phyloP scores from a whole-genome alignment of 495 filamentous ascomycete species.

The Talaromyces adpressus region DNA sequence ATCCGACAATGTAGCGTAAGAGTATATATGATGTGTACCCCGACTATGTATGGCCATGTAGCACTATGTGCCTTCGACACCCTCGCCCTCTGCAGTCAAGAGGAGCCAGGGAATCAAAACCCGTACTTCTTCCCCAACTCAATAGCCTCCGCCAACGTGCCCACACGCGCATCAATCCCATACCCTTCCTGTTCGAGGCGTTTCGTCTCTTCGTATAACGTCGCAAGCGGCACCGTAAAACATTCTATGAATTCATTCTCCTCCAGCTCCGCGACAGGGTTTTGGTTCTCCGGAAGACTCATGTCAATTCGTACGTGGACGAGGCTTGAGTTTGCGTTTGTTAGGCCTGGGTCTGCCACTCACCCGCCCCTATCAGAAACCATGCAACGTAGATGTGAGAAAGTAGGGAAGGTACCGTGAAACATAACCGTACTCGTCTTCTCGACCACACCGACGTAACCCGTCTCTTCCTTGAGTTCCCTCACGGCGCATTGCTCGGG shows the following conservation, averaged over 20 bases:
- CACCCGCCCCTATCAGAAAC: not conserved
- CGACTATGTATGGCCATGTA: no score
- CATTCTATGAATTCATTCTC: constrained; percentile 89
- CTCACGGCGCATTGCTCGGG: constrained; percentile 72
- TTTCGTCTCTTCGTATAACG: constrained; percentile 61
- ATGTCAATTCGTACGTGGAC: constrained; percentile 77
- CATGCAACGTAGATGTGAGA: not conserved
- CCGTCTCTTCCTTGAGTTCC: constrained; percentile 93
- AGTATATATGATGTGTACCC: no score
- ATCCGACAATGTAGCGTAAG: no score
- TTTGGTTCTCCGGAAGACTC: constrained; percentile 59
- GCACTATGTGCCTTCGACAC: not conserved
- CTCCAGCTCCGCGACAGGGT: constrained; percentile 68
- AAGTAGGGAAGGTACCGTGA: constrained; percentile 51
- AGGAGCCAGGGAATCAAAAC: constrained; percentile 18
- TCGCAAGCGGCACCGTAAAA: constrained; percentile 61
- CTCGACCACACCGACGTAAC: constrained; percentile 66
- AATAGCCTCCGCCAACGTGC: constrained; percentile 78
- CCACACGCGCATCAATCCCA: constrained; percentile 81
- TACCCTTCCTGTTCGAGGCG: constrained; percentile 65
- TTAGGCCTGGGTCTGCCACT: constrained; percentile 61
- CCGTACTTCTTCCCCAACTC: constrained; percentile 64
- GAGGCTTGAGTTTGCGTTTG: constrained; percentile 81
- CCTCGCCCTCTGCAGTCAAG: not conserved
- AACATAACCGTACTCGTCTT: constrained; percentile 75